Conservation (phyloP, 1,139 yeast genomes). For the Scheffersomyces titani region DNA sequence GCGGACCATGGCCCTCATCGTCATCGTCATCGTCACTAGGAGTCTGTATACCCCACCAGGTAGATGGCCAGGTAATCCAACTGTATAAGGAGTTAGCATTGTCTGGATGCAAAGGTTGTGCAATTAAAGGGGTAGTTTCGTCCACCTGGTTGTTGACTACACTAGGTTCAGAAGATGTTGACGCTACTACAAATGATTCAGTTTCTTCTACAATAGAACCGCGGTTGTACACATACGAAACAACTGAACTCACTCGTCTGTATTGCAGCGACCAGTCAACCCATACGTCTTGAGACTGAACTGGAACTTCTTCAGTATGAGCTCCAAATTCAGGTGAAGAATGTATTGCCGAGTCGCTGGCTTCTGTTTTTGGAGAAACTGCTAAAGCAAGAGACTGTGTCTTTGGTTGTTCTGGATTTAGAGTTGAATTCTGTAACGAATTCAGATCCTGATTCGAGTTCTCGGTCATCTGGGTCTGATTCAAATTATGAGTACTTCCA, state of each 20-base stretch:
- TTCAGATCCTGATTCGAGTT: too few relatives aligned
- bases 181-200: background rate
- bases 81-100: background rate
- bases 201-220: background rate
- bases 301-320: background rate
- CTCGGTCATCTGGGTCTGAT: too few relatives aligned
- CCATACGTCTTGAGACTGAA: slow-evolving; percentile 8
- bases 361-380: background rate
- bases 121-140: slow-evolving; percentile 12
- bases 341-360: background rate
- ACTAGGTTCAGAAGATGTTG: background rate
- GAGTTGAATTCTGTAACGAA: background rate
- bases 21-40: slow-evolving; percentile 14
- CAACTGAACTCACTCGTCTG: slow-evolving; percentile 15
- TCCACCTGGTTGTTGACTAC: background rate
- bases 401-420: background rate
- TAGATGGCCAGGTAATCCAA: slow-evolving; percentile 1
- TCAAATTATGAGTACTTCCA: too few relatives aligned
- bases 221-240: slow-evolving; percentile 11
- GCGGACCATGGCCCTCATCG: slow-evolving; percentile 18
- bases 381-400: background rate
- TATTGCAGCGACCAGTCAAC: slow-evolving; percentile 15
- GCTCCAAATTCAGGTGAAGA: background rate
- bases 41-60: background rate
- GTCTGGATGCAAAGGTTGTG: slow-evolving; percentile 1